Percentiles rank a stretch among this genome's conserved stretches.
phyloP scores from a whole-genome alignment of 805 yeast species.

The Candida insectorum region DNA sequence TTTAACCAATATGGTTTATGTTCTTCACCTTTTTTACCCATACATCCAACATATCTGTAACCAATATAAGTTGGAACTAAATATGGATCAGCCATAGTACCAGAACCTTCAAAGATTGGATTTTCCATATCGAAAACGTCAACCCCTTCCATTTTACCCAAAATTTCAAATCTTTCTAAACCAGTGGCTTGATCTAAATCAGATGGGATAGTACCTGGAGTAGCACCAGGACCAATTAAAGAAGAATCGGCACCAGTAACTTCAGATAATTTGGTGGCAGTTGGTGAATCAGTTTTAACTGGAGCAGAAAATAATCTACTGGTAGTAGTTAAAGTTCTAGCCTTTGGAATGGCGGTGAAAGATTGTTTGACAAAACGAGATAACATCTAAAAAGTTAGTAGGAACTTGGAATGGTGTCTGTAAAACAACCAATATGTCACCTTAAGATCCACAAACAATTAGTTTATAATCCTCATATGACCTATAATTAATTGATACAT shows the following conservation, averaged over 20 bases:
- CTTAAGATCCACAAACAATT: too few relatives aligned
- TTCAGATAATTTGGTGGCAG: slow-evolving; percentile 69
- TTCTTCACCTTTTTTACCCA: slow-evolving; percentile 85
- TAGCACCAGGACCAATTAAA: slow-evolving; percentile 89
- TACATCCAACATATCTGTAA: slow-evolving; percentile 94
- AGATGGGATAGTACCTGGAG: slow-evolving; percentile 81
- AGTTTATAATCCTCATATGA: too few relatives aligned
- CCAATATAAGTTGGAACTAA: slow-evolving; percentile 87
- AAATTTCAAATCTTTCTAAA: slow-evolving; percentile 91
- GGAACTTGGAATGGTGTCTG: too few relatives aligned
- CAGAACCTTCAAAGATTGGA: slow-evolving; percentile 81
- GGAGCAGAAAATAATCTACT: slow-evolving; percentile 23
- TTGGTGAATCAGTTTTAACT: slow-evolving; percentile 45
- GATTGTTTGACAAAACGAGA: slow-evolving; percentile 13
- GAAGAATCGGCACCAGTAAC: slow-evolving; percentile 70
- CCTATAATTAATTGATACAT: too few relatives aligned
- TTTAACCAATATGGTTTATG: slow-evolving; percentile 91
- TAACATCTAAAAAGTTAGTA: slow-evolving; percentile 11
- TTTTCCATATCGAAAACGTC: slow-evolving; percentile 90
- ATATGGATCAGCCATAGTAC: slow-evolving; percentile 88
- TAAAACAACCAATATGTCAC: too few relatives aligned
- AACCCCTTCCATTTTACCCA: slow-evolving; percentile 93
- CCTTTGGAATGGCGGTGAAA: slow-evolving; percentile 1
- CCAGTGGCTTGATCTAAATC: slow-evolving; percentile 97
- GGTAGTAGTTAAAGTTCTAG: slow-evolving; percentile 35